Conservation (phyloP, 176 grass and related monocot species). For the Oryza rufipogon region DNA sequence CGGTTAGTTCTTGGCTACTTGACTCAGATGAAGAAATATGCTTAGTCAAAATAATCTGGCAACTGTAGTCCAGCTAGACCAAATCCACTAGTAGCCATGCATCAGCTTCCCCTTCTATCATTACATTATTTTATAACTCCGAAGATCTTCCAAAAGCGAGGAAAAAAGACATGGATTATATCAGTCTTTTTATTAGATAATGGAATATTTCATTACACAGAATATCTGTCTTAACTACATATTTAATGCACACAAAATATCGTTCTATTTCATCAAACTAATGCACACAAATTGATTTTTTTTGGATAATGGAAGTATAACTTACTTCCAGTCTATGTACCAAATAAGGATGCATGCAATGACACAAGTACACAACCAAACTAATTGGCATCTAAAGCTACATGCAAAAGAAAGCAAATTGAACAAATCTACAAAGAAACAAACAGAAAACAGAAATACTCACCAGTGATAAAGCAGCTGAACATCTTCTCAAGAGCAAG, state of each 20-base stretch:
- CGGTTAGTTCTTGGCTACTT: neutral
- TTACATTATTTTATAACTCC: neutral
- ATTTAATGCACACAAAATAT: neutral
- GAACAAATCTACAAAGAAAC: neutral
- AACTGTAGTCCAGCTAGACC: neutral
- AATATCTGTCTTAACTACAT: neutral
- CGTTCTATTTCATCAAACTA: neutral
- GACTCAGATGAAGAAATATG: neutral
- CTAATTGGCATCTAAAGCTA: neutral
- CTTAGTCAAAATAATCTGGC: neutral
- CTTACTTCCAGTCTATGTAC: too few relatives aligned
- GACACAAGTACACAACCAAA: too few relatives aligned
- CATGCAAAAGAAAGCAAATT: neutral
- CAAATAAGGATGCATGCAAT: too few relatives aligned
- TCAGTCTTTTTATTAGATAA: too few relatives aligned
- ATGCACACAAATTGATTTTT: neutral
- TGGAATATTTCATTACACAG: too few relatives aligned
- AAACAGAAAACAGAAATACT: constrained; percentile 16
- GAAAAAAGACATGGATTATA: neutral
- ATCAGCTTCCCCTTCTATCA: neutral
- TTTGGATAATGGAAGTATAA: too few relatives aligned
- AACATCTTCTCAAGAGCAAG: constrained; percentile 78
- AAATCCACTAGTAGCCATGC: neutral
- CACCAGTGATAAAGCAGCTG: constrained; percentile 74
- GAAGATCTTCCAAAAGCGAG: constrained; percentile 7